These are phyloP conservation scores for Coniochaeta hoffmannii DNA, from an alignment of 2,329 filamentous ascomycete species.

Conservation along the genomic window DNA sequence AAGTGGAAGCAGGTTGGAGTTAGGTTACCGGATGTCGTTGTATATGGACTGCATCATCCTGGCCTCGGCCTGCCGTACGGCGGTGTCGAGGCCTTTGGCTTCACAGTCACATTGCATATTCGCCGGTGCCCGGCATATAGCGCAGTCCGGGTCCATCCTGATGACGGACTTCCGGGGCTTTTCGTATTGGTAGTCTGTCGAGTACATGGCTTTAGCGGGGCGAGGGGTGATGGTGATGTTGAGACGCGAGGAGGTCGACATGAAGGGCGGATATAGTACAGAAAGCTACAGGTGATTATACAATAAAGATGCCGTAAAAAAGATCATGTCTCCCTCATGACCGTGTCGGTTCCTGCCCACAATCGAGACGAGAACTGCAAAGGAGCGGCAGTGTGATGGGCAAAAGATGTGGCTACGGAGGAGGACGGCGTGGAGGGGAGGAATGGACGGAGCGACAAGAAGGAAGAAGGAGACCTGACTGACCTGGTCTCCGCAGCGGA, in stretches of 20 bases:
- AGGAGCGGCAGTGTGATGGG: not conserved
- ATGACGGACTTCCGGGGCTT: conserved; percentile 40
- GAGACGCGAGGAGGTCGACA: not conserved
- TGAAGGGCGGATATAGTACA: conserved; percentile 8
- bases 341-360: conserved; percentile 12
- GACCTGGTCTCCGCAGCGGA: conserved; percentile 14
- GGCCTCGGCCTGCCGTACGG: conserved; percentile 55
- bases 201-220: conserved; percentile 36
- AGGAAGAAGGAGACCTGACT: conserved; percentile 3
- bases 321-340: conserved; percentile 23
- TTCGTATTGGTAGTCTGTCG: conserved; percentile 32
- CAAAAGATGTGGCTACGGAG: not conserved
- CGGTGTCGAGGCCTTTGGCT: conserved; percentile 55
- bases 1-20: conserved; percentile 1
- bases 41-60: conserved; percentile 57
- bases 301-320: conserved; percentile 16
- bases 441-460: not conserved
- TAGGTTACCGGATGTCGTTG: conserved; percentile 53
- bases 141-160: conserved; percentile 64
- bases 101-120: conserved; percentile 56
- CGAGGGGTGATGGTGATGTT: conserved; percentile 8
- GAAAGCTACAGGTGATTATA: conserved; percentile 21
- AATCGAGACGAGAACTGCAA: conserved; percentile 3
- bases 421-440: not conserved
- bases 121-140: conserved; percentile 56